Percentiles rank a stretch among this genome's conserved stretches.
Evolutionary conservation across 2,329 filamentous ascomycete species (phyloP).

Genomic region (Tolypocladium cylindrosporum): DNA sequence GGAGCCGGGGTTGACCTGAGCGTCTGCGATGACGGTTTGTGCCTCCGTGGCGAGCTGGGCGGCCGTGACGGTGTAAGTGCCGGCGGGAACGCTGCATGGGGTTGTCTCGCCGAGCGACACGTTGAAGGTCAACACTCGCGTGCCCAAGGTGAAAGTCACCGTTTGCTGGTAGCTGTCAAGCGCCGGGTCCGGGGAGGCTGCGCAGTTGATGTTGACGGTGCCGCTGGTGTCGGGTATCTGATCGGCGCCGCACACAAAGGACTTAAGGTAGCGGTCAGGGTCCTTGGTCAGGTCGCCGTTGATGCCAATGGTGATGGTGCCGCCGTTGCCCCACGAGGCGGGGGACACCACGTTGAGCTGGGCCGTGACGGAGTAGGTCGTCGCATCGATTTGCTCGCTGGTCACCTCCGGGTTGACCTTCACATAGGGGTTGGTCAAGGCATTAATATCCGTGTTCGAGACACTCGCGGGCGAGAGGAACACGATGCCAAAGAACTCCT

Average conservation of each 20-base stretch:
- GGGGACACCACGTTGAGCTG: not conserved
- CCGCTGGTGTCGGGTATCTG: not conserved
- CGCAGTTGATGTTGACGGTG: not conserved
- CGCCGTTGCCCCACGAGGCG: not conserved
- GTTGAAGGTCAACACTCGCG: not conserved
- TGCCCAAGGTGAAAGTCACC: not conserved
- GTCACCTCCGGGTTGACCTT: not conserved
- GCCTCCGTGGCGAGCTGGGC: not conserved
- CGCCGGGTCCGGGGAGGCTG: not conserved
- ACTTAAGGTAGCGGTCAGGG: not conserved
- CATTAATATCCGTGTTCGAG: not conserved
- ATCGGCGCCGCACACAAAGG: not conserved
- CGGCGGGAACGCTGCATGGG: not conserved
- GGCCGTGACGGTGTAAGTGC: not conserved
- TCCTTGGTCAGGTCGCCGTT: not conserved
- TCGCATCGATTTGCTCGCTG: not conserved
- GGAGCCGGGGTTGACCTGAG: not conserved
- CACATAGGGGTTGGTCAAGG: not conserved
- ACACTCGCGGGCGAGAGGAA: not conserved
- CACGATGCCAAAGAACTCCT: not conserved
- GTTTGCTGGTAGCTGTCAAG: not conserved
- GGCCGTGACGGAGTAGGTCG: not conserved
- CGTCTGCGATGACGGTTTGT: not conserved
- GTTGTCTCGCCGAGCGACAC: not conserved
- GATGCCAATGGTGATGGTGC: not conserved